These are phyloP conservation scores for Paspalum notatum DNA, from an alignment of 176 grass and related monocot genomes.

Conservation along the genomic window DNA sequence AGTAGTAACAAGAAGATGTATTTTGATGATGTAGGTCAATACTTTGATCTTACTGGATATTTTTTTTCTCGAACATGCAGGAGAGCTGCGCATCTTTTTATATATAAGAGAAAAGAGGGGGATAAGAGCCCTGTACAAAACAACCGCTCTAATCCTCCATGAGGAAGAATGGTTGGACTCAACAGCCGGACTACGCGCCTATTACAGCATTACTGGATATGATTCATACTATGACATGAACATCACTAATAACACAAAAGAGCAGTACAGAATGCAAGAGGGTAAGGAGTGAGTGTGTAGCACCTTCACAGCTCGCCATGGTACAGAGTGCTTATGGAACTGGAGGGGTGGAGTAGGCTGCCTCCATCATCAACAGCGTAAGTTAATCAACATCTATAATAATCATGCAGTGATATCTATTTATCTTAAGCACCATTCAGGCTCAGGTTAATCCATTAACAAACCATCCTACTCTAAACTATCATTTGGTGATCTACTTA, in stretches of 20 bases:
- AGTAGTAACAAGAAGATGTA: not conserved
- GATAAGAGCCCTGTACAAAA: too few relatives aligned
- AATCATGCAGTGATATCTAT: not conserved
- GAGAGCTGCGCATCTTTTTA: too few relatives aligned
- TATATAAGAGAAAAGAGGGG: too few relatives aligned
- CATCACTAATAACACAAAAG: slow-evolving; percentile 1
- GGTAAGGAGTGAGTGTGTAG: slow-evolving; percentile 4
- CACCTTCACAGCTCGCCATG: slow-evolving; percentile 28
- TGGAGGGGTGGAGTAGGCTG: not conserved
- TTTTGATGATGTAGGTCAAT: slow-evolving; percentile 42
- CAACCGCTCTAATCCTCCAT: too few relatives aligned
- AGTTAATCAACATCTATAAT: slow-evolving; percentile 50
- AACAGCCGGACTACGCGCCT: too few relatives aligned
- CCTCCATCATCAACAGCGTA: slow-evolving; percentile 42
- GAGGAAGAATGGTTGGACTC: too few relatives aligned
- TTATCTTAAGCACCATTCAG: not conserved
- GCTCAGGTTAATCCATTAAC: slow-evolving; percentile 9
- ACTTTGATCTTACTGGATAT: slow-evolving; percentile 41
- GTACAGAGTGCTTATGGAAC: slow-evolving; percentile 4
- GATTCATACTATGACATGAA: slow-evolving; percentile 36
- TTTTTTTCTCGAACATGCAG: too few relatives aligned
- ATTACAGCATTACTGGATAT: slow-evolving; percentile 38
- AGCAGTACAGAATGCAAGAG: slow-evolving; percentile 21
- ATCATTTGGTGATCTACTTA: not conserved
- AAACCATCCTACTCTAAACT: not conserved